Evolutionary conservation across 176 grass and related monocot genomes (phyloP), one percentile per base, ranked within the genome.

Genomic region (Canna indica): DNA sequence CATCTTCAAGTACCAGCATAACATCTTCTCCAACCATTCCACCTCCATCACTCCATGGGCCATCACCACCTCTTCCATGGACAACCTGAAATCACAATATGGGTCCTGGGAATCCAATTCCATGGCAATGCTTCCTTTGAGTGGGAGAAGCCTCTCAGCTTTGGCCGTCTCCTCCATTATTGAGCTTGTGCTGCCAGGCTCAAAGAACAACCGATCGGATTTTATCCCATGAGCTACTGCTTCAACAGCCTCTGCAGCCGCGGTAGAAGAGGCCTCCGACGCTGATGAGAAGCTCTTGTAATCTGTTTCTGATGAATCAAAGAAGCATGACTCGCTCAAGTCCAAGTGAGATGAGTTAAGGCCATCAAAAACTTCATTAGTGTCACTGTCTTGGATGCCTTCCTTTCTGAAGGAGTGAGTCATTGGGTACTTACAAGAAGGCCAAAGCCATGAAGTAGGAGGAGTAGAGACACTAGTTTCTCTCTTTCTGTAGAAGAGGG

Each of bases 31-130:
- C 20, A 70, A 6, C 41, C 67, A 45, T 24, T 70, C 14, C 67
- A 45, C 39, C 14, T 70, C 44, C 41, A 27, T 18, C 12, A 31
- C 4, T 65, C 62, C 62, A 35, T 65, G 31, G 17, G 33, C 33
- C 62, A 38, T 12, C 34, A 36, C 62, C 62, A 70, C 20, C 67
- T 70, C 67, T 30, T 70, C 67, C 67, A 70, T 70, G 44, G 67
- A 70, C 67, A 16, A 3, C 67, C 67, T 47, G 16, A 70, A 70
- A 31, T 70, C 67, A 14, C 42, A 46, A 14, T 47, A 70, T 5
- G 67, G 67, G 39, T 70, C 67, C 42, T 70, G 26, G 12, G 67
- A 70, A 7, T 70, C 67, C 67, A 70, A 8, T 47, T 45, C 67
- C 67, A 70, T 3, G 26, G 67, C 67, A 16, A 70, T 47, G 67